Percentiles rank a stretch among this genome's conserved stretches.
Conservation (phyloP, 768 basidiomycete species). For the Dacryopinax spathularia region DNA sequence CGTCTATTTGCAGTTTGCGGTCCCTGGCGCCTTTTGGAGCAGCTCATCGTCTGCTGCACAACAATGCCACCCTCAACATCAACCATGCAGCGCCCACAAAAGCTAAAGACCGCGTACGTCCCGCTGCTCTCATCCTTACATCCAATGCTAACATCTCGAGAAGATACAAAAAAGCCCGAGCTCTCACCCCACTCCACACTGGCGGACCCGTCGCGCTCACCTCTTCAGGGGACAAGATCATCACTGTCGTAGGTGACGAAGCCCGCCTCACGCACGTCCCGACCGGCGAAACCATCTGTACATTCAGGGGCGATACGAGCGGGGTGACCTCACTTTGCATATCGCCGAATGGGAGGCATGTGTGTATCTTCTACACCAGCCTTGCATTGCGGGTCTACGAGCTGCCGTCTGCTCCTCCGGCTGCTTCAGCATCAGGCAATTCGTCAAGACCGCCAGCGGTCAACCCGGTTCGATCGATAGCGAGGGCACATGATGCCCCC, state of each 20-base stretch:
- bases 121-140: not conserved
- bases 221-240: constrained; percentile 58
- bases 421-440: constrained; percentile 17
- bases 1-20: not conserved
- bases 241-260: constrained; percentile 79
- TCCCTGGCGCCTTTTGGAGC: too few species aligned
- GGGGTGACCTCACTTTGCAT: constrained; percentile 72
- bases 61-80: not conserved
- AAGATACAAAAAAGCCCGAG: constrained; percentile 63
- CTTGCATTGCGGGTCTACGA: constrained; percentile 73
- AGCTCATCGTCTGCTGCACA: not conserved
- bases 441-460: constrained; percentile 35
- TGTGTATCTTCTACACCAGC: constrained; percentile 69
- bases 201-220: constrained; percentile 73
- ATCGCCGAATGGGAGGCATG: constrained; percentile 56
- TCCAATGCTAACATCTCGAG: not conserved
- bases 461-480: constrained; percentile 56
- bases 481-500: constrained; percentile 84
- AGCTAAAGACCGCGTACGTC: not conserved
- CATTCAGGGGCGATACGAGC: constrained; percentile 72
- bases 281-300: constrained; percentile 58
- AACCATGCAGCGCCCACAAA: not conserved
- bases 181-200: constrained; percentile 73
- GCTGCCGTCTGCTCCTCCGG: constrained; percentile 35
- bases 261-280: constrained; percentile 69